Conservation (phyloP, 116 monocot species). For the Phalaenopsis hybrid region DNA sequence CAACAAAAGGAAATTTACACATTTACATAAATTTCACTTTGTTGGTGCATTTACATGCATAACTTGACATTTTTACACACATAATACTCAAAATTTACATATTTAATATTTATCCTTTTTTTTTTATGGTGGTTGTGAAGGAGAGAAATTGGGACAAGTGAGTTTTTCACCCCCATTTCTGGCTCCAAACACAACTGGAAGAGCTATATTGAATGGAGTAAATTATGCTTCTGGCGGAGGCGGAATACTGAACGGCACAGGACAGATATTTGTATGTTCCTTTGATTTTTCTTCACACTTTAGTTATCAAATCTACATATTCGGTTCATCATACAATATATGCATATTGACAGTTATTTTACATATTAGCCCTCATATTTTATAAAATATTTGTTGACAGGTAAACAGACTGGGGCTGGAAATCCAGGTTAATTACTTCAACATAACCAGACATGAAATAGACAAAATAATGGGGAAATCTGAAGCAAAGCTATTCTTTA, state of each 20-base stretch:
- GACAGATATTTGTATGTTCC: slow-evolving; percentile 65
- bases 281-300: neutral
- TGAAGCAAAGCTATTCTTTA: slow-evolving; percentile 45
- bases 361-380: too few species aligned
- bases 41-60: too few species aligned
- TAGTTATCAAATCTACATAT: too few species aligned
- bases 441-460: slow-evolving; percentile 56
- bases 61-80: too few species aligned
- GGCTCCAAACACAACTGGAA: slow-evolving; percentile 67
- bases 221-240: slow-evolving; percentile 92
- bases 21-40: too few species aligned
- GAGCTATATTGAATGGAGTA: slow-evolving; percentile 55
- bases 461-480: slow-evolving; percentile 47
- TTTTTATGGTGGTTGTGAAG: slow-evolving; percentile 12
- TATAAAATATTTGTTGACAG: neutral
- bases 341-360: too few species aligned
- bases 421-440: slow-evolving; percentile 78
- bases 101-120: neutral
- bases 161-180: slow-evolving; percentile 63
- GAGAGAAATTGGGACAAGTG: slow-evolving; percentile 52
- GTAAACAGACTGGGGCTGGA: slow-evolving; percentile 76
- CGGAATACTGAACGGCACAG: slow-evolving; percentile 79
- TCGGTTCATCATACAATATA: too few species aligned
- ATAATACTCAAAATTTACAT: too few species aligned
- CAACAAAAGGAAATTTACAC: too few species aligned